phyloP scores from a whole-genome alignment of 371 early-diverging fungal genomes.

The Phascolomyces articulosus region DNA sequence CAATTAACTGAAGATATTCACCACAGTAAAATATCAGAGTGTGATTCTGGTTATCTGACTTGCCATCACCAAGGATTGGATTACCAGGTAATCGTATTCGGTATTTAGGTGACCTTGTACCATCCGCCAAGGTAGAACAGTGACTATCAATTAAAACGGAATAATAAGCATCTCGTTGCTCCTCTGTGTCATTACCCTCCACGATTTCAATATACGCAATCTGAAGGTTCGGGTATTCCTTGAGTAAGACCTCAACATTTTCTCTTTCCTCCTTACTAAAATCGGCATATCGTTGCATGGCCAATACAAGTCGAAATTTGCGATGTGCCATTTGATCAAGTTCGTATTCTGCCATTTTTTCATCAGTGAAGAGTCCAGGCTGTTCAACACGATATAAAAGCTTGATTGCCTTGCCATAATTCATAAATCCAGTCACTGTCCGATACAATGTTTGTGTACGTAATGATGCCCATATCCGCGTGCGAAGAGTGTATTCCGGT shows the following conservation, averaged over 20 bases:
- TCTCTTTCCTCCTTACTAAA: conserved; percentile 81
- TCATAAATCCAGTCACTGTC: conserved; percentile 90
- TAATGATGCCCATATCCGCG: conserved; percentile 89
- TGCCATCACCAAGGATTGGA: conserved; percentile 94
- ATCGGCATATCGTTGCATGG: conserved; percentile 84
- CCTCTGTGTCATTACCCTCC: conserved; percentile 16
- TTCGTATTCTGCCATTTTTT: conserved; percentile 64
- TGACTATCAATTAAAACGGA: conserved; percentile 80
- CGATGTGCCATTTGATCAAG: conserved; percentile 69
- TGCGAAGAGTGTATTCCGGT: conserved; percentile 82
- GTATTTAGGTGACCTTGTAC: conserved; percentile 72
- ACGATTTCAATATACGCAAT: conserved; percentile 81
- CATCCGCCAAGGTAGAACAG: conserved; percentile 62
- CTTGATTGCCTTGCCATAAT: conserved; percentile 83
- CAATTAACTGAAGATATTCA: conserved; percentile 84
- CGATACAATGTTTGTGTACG: conserved; percentile 89
- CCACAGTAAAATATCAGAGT: conserved; percentile 85
- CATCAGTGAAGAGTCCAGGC: conserved; percentile 64
- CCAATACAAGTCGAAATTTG: conserved; percentile 84
- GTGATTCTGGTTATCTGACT: conserved; percentile 90
- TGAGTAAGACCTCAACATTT: conserved; percentile 76
- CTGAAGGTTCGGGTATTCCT: conserved; percentile 78
- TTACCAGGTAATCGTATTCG: conserved; percentile 84
- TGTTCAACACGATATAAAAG: conserved; percentile 82
- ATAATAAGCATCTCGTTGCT: conserved; percentile 40